Evolutionary conservation across 345 rosid genomes (phyloP).

Genomic region (Microthlaspi erraticum): DNA sequence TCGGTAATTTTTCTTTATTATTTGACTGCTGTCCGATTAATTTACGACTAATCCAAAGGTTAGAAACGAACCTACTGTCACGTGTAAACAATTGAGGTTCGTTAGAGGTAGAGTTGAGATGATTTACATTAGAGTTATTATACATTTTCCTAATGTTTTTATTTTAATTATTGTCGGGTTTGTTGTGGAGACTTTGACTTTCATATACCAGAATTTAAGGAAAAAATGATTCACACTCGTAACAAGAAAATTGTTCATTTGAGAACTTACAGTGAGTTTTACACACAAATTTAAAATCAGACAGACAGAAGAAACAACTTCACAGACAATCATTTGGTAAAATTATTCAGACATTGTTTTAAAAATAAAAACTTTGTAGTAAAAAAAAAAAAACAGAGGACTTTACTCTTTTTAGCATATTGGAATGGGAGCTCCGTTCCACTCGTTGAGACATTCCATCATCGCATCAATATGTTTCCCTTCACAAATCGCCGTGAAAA

Average conservation of each 20-base stretch:
- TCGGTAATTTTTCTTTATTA: too few species aligned
- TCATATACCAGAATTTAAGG: background rate
- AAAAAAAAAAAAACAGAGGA: conserved; percentile 10
- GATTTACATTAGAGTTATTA: background rate
- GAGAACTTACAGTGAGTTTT: conserved; percentile 42
- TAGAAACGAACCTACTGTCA: too few species aligned
- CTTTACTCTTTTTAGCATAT: conserved; percentile 44
- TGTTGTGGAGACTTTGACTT: too few species aligned
- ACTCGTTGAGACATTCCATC: conserved; percentile 71
- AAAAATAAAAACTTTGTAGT: too few species aligned
- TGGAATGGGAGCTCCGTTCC: conserved; percentile 80
- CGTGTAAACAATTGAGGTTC: too few species aligned
- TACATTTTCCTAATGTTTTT: background rate
- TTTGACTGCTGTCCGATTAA: too few species aligned
- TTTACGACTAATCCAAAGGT: too few species aligned
- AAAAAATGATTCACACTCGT: conserved; percentile 33
- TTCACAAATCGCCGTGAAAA: conserved; percentile 64
- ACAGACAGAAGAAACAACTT: conserved; percentile 31
- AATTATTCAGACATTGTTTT: conserved; percentile 38
- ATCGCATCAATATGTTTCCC: conserved; percentile 71
- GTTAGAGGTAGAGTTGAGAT: too few species aligned
- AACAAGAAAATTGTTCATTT: conserved; percentile 39
- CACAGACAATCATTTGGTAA: conserved; percentile 31
- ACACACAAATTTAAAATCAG: conserved; percentile 23
- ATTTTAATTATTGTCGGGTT: background rate